Base-by-base conservation (phyloP, 1,139 yeast species). In the Yamadazyma atlantica region DNA sequence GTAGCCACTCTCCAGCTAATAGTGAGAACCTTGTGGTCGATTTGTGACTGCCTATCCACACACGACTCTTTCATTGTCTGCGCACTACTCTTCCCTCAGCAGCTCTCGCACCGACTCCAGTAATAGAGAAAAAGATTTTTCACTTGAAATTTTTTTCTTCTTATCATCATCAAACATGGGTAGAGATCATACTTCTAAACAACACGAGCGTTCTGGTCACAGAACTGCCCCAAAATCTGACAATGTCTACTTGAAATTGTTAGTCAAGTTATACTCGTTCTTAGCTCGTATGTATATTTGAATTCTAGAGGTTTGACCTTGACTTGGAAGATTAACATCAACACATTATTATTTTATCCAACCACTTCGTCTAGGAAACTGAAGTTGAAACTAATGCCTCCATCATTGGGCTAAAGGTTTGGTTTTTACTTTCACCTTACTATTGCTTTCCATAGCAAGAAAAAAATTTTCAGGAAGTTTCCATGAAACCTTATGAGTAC, bases 201-300 rank as follows among this genome's bases (percentile, higher is more conserved):
- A 89, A 78, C 98, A 92, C 85, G 80, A 79, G 70, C 87, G 90
- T 78, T 78, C 84, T 60, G 85, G 96, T 74, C 95, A 88, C 87
- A 90, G 99, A 80, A 78, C 85, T 67, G 97, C 97, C 74, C 99
- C 98, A 78, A 89, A 89, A 82, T 90, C 97, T 58, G 96, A 92
- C 79, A 94, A 92, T 72, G 96, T 90, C 76, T 92, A 94, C 96
- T 82, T 92, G 79, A 85, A 85, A 77, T 77, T 92, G 70, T 85
- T 92, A 77, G 98, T 92, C 73, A 90, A 90, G 84, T 82, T 92
- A 64, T 92, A 90, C 87, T 77, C 97, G 67, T 94, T 88, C 95
- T 82, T 92, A 77, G 97, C 97, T 78, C 97, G 98, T 86, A 85
- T 76, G 95, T 86, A 74, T 46, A 25, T 35, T 22, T 19, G 9